phyloP scores from a whole-genome alignment of 2,329 filamentous ascomycete genomes.

The Penicillium sp. region DNA sequence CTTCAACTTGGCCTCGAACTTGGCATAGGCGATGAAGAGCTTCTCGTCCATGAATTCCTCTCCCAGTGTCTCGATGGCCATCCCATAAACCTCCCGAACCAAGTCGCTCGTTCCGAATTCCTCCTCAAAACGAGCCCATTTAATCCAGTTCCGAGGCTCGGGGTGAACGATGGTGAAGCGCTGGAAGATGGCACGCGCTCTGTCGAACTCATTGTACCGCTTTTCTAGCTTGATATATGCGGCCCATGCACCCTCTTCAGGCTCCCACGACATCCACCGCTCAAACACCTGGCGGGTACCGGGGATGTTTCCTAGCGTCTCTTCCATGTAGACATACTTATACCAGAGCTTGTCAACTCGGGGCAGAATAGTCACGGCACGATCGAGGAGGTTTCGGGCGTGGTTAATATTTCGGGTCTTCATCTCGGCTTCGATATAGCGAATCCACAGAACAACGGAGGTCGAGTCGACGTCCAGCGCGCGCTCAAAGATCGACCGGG shows the following conservation, averaged over 20 bases:
- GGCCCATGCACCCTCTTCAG: constrained; percentile 90
- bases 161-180: constrained; percentile 89
- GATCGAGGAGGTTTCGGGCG: constrained; percentile 87
- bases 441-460: constrained; percentile 79
- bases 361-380: constrained; percentile 87
- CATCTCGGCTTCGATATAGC: constrained; percentile 96
- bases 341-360: constrained; percentile 97
- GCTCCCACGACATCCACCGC: constrained; percentile 97
- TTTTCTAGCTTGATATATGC: constrained; percentile 97
- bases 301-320: constrained; percentile 90
- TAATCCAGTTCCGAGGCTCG: constrained; percentile 95
- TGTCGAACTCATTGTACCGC: constrained; percentile 84
- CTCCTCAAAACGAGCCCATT: constrained; percentile 96
- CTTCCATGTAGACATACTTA: constrained; percentile 98
- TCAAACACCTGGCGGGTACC: constrained; percentile 93
- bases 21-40: constrained; percentile 91
- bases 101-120: constrained; percentile 88
- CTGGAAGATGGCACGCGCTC: constrained; percentile 84
- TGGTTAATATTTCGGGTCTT: constrained; percentile 94
- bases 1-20: constrained; percentile 89
- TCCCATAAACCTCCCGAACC: constrained; percentile 86
- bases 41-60: constrained; percentile 96
- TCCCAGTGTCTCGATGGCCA: constrained; percentile 80
- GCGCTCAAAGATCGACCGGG: constrained; percentile 88
- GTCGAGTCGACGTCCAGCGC: constrained; percentile 89